Conservation (phyloP, 73 alveolate species). For the Tetrahymena thermophila region DNA sequence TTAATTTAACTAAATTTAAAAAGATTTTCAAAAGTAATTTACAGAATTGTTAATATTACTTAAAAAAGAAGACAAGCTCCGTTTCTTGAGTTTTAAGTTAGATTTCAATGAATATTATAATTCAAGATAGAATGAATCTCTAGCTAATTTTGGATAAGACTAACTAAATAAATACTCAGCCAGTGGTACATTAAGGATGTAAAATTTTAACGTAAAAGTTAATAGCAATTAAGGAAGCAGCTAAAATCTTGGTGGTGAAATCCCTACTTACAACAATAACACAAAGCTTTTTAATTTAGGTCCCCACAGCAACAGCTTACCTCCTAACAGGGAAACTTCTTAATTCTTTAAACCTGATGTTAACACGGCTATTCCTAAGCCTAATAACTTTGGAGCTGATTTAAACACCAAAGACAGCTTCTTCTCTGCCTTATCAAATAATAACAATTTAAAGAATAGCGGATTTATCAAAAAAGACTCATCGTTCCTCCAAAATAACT, state of each 20-base stretch:
- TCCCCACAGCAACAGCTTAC: not conserved
- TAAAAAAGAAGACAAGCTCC: constrained; percentile 54
- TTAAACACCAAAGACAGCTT: not conserved
- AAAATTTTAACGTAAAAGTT: not conserved
- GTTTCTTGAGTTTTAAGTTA: constrained; percentile 68
- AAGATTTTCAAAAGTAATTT: constrained; percentile 31
- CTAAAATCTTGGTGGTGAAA: not conserved
- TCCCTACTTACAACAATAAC: not conserved
- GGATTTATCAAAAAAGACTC: not conserved
- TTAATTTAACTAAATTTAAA: constrained; percentile 9
- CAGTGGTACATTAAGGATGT: not conserved
- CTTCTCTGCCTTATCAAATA: not conserved
- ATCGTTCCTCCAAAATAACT: not conserved
- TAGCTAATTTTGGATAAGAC: not conserved
- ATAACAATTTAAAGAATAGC: not conserved
- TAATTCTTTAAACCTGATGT: not conserved
- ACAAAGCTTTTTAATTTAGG: not conserved
- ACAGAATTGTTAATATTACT: constrained; percentile 13
- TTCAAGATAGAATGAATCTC: not conserved
- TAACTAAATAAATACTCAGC: not conserved
- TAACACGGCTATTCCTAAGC: not conserved
- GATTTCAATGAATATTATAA: constrained; percentile 85
- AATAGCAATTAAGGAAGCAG: not conserved
- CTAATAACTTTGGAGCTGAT: not conserved
- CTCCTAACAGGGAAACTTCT: not conserved